Conservation (phyloP, 129 eudicot species). For the Solidago caesia region DNA sequence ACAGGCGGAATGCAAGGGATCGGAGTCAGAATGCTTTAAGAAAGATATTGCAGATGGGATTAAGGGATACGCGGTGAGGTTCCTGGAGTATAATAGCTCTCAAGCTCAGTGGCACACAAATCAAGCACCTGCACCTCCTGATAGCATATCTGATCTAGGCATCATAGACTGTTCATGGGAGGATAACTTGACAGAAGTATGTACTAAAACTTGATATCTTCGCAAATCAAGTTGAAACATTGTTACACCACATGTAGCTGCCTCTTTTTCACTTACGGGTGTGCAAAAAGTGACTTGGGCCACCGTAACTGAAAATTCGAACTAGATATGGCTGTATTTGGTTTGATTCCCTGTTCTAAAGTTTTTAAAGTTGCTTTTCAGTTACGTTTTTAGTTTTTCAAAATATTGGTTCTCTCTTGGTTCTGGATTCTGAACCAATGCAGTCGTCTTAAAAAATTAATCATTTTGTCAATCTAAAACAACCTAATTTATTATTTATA, state of each 20-base stretch:
- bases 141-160: slow-evolving; percentile 42
- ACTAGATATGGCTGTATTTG: too few relatives aligned
- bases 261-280: too few relatives aligned
- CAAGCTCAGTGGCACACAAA: slow-evolving; percentile 27
- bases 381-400: too few relatives aligned
- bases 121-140: slow-evolving; percentile 51
- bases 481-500: too few relatives aligned
- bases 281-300: neutral
- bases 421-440: too few relatives aligned
- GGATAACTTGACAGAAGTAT: slow-evolving; percentile 78
- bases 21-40: slow-evolving; percentile 33
- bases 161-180: slow-evolving; percentile 61
- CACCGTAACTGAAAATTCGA: neutral
- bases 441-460: too few relatives aligned
- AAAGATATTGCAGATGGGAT: slow-evolving; percentile 42
- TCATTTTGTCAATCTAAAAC: too few relatives aligned
- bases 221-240: slow-evolving; percentile 16
- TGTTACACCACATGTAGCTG: slow-evolving; percentile 17
- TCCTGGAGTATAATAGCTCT: slow-evolving; percentile 53
- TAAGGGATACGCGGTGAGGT: slow-evolving; percentile 68
- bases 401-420: too few relatives aligned
- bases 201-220: slow-evolving; percentile 33
- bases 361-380: too few relatives aligned
- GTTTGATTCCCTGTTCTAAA: too few relatives aligned
- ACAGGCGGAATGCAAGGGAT: slow-evolving; percentile 53